Evolutionary conservation across 805 yeast genomes (phyloP), one percentile per base, ranked within the genome.

Genomic region (Candida montana): DNA sequence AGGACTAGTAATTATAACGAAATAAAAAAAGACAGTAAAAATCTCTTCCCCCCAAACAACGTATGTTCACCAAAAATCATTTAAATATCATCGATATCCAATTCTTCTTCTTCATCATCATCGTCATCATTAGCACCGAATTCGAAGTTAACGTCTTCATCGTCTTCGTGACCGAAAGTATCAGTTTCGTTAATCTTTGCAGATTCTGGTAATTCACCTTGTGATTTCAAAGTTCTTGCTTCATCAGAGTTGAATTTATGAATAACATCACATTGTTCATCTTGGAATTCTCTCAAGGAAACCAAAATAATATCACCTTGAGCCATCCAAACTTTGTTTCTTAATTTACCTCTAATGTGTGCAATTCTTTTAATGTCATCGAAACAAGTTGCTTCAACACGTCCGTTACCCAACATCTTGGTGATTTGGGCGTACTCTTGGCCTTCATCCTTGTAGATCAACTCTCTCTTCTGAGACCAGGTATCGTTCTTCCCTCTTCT

Each of bases 281-380:
- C 97, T 70, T 93, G 97, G 80, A 93, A 93, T 61, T 93, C 99
- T 76, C 99, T 89, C 57, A 93, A 78, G 7, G 96, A 90, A 36
- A 91, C 93, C 61, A 93, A 73, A 54, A 93, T 88, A 57, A 93
- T 93, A 64, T 93, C 99, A 72, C 99, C 99, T 67, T 89, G 98
- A 36, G 86, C 86, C 88, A 93, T 90, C 99, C 99, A 93, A 47
- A 93, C 99, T 79, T 91, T 93, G 83, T 93, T 93, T 78, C 99
- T 86, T 71, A 93, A 78, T 65, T 93, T 93, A 58, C 99, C 99
- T 77, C 99, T 87, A 61, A 93, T 93, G 63, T 91, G 99, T 16
- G 95, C 99, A 79, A 89, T 78, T 74, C 99, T 82, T 64, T 81
- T 86, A 54, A 75, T 73, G 51, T 95, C 96, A 62, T 93, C 99